phyloP scores from a whole-genome alignment of 1,284 basidiomycete species.

The Apiotrichum mycotoxinovorans region DNA sequence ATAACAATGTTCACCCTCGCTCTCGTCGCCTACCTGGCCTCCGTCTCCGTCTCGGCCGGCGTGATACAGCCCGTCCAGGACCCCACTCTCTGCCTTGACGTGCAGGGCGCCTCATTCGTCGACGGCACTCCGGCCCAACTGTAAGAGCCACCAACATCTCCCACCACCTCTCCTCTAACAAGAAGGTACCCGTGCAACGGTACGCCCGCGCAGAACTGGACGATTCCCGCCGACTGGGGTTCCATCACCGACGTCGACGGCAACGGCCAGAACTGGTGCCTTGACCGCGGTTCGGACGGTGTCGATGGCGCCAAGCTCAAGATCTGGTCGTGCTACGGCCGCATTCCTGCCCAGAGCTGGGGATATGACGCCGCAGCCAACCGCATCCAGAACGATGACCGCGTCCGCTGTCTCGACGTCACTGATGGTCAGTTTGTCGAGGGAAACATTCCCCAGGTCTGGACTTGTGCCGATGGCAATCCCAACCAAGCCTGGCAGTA shows the following conservation, averaged over 20 bases:
- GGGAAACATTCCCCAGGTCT: constrained; percentile 19
- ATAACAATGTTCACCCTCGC: too few relatives aligned
- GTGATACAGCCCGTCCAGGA: too few relatives aligned
- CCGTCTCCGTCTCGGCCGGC: too few relatives aligned
- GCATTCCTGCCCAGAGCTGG: neutral
- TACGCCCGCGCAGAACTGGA: too few relatives aligned
- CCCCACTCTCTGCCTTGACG: too few relatives aligned
- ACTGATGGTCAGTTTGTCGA: constrained; percentile 19
- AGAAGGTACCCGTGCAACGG: too few relatives aligned
- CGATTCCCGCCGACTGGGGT: neutral
- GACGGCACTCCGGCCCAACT: too few relatives aligned
- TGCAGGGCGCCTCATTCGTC: too few relatives aligned
- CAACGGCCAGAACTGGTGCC: neutral
- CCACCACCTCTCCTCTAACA: too few relatives aligned
- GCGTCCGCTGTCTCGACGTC: constrained; percentile 22
- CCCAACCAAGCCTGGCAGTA: constrained; percentile 22
- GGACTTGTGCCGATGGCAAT: constrained; percentile 23
- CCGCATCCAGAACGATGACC: neutral
- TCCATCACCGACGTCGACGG: neutral
- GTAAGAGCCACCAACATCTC: too few relatives aligned
- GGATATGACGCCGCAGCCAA: neutral
- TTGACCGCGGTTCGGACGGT: neutral
- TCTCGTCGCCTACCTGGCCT: too few relatives aligned
- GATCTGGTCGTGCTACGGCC: neutral
- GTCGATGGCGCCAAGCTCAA: neutral